These are phyloP conservation scores for Hansfordia pulvinata DNA, from an alignment of 2,329 filamentous ascomycete species.

Conservation along the genomic window DNA sequence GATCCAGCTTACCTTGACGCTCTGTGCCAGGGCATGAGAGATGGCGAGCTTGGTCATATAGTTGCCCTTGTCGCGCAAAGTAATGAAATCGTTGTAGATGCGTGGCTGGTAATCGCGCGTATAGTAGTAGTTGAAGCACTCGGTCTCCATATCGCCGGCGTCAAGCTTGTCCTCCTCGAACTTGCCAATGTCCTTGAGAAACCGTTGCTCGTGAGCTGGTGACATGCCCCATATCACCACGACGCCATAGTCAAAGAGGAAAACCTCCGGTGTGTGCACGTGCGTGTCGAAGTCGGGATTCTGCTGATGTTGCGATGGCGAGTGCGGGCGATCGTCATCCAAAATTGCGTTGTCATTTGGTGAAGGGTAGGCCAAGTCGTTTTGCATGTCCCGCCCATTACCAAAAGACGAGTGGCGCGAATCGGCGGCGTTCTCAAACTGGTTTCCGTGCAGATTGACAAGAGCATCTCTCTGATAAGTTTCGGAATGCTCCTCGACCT, in stretches of 20 bases:
- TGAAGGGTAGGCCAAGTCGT: slow-evolving; percentile 20
- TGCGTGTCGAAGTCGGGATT: slow-evolving; percentile 70
- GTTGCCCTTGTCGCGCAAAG: slow-evolving; percentile 80
- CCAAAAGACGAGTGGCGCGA: slow-evolving; percentile 14
- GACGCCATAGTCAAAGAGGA: slow-evolving; percentile 94
- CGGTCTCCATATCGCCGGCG: slow-evolving; percentile 76
- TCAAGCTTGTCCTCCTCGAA: slow-evolving; percentile 87
- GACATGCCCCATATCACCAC: slow-evolving; percentile 99
- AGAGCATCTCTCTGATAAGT: slow-evolving; percentile 47
- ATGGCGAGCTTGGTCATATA: slow-evolving; percentile 98
- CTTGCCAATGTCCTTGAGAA: slow-evolving; percentile 85
- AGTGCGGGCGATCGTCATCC: slow-evolving; percentile 21
- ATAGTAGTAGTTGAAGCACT: slow-evolving; percentile 99
- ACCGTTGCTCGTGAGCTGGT: slow-evolving; percentile 73
- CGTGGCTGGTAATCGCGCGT: slow-evolving; percentile 93
- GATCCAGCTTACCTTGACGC: slow-evolving; percentile 57
- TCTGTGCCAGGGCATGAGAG: slow-evolving; percentile 88
- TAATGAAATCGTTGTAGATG: slow-evolving; percentile 99
- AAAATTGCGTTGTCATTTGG: too few relatives aligned
- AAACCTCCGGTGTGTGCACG: slow-evolving; percentile 86
- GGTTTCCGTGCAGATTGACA: slow-evolving; percentile 40
- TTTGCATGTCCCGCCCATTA: slow-evolving; percentile 16
- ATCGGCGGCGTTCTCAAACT: slow-evolving; percentile 12
- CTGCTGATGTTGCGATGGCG: slow-evolving; percentile 17
- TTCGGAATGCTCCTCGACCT: slow-evolving; percentile 46